Conservation (phyloP, 371 early-diverging fungal genomes). For the Homolaphlyctis polyrhiza region DNA sequence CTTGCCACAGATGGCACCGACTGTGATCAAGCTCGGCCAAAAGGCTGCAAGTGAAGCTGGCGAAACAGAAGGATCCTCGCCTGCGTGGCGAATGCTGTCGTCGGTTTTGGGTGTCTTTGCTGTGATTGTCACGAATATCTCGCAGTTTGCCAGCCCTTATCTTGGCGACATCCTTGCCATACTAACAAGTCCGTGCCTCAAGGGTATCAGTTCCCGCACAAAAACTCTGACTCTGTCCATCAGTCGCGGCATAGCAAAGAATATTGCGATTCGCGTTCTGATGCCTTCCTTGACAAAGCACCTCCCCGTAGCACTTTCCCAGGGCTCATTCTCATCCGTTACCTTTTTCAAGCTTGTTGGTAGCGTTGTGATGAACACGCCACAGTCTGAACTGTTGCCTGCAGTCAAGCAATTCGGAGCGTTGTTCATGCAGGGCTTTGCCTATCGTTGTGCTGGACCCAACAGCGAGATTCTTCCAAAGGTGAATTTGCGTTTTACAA, state of each 20-base stretch:
- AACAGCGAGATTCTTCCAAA: neutral
- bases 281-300: neutral
- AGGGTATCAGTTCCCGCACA: neutral
- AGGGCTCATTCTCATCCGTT: neutral
- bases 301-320: neutral
- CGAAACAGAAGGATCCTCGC: conserved; percentile 28
- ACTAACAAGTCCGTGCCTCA: neutral
- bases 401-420: neutral
- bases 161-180: conserved; percentile 3
- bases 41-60: conserved; percentile 11
- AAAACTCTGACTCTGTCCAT: neutral
- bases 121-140: neutral
- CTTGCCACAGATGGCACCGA: conserved; percentile 80
- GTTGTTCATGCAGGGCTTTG: neutral
- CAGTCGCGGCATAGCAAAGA: neutral
- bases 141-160: neutral
- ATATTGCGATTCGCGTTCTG: neutral
- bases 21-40: conserved; percentile 14
- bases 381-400: neutral
- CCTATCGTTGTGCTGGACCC: neutral
- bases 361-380: neutral
- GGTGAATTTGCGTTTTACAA: neutral
- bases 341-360: neutral
- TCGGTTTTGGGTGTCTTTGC: neutral
- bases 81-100: conserved; percentile 21